A percentile compares a stretch with the other conserved stretches of the same genome.
These are phyloP conservation scores for Peronospora destructor DNA, from an alignment of 352 stramenopile genomes.

Conservation along the genomic window DNA sequence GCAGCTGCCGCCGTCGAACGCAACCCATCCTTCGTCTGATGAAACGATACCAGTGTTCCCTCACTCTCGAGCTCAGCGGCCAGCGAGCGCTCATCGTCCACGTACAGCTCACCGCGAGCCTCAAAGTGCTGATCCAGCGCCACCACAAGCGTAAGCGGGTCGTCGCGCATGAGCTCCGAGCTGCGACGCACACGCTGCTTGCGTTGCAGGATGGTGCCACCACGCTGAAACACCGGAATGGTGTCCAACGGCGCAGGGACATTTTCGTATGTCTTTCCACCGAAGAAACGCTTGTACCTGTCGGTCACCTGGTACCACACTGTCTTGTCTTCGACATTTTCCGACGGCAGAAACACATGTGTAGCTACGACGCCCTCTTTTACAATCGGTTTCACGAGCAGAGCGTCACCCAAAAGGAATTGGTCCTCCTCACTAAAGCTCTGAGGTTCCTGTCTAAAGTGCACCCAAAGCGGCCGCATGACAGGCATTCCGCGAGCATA, in stretches of 20 bases:
- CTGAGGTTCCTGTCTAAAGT: constrained; percentile 87
- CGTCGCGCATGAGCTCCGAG: constrained; percentile 91
- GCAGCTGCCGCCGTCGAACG: constrained; percentile 21
- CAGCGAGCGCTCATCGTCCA: constrained; percentile 94
- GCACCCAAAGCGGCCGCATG: constrained; percentile 94
- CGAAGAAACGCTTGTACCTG: constrained; percentile 46
- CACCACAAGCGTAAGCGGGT: constrained; percentile 96
- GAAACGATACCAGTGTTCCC: constrained; percentile 47
- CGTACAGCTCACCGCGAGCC: constrained; percentile 89
- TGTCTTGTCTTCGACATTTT: constrained; percentile 19
- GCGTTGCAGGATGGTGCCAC: constrained; percentile 91
- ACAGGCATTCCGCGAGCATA: constrained; percentile 60
- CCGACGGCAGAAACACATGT: constrained; percentile 86
- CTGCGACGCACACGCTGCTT: constrained; percentile 94
- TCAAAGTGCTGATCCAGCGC: constrained; percentile 80
- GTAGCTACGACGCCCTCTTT: constrained; percentile 71
- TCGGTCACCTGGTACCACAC: constrained; percentile 91
- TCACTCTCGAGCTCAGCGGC: constrained; percentile 43
- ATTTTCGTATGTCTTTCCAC: constrained; percentile 49
- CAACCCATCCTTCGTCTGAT: constrained; percentile 34
- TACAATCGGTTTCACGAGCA: constrained; percentile 96
- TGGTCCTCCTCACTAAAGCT: constrained; percentile 90
- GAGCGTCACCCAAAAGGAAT: constrained; percentile 91
- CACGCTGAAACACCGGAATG: constrained; percentile 95
- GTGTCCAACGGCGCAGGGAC: constrained; percentile 88